Evolutionary conservation across 108 stramenopile species (phyloP), one percentile per base, ranked within the genome.

Genomic region (Nitzschia sp.): DNA sequence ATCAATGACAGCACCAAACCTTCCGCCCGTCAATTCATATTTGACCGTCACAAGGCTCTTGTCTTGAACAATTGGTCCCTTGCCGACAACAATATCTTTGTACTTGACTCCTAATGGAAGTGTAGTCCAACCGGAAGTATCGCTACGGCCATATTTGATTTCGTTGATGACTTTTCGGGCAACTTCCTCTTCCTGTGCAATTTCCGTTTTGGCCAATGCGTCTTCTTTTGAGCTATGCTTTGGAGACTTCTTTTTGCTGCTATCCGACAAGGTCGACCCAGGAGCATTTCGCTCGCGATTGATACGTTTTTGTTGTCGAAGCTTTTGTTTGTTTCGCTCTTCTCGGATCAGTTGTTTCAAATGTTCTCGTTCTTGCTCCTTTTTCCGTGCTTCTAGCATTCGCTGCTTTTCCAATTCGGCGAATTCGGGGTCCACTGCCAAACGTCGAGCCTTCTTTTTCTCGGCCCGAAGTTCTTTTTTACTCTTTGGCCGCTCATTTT

Each of bases 1-100:
- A 63, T 89, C 87, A 4, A 89, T 32, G 21, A 85, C 62, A 46
- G 76, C 74, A 0, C 83, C 81, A 15, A 45, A 68, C 0, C 53
- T 72, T 24, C 72, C 77, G 24, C 73, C 76, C 4, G 73, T 62
- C 3, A 85, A 59, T 30, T 70, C 66, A 61, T 89, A 89, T 3
- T 71, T 62, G 21, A 85, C 84, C 0, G 42, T 70, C 1, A 85
- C 46, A 23, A 67, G 54, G 34, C 61, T 76, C 13, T 77, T 69
- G 48, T 82, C 61, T 48, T 71, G 74, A 4, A 76, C 80, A 11
- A 46, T 27, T 2, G 59, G 67, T 5, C 87, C 85, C 21, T 60
- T 82, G 17, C 87, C 87, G 18, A 82, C 55, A 2, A 58, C 51
- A 23, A 75, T 33, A 34, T 85, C 87, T 1, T 58, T 53, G 27